A percentile compares a stretch with the other conserved stretches of the same genome.
These are phyloP conservation scores for Venturia nashicola DNA, from an alignment of 2,329 filamentous ascomycete genomes.

Conservation along the genomic window DNA sequence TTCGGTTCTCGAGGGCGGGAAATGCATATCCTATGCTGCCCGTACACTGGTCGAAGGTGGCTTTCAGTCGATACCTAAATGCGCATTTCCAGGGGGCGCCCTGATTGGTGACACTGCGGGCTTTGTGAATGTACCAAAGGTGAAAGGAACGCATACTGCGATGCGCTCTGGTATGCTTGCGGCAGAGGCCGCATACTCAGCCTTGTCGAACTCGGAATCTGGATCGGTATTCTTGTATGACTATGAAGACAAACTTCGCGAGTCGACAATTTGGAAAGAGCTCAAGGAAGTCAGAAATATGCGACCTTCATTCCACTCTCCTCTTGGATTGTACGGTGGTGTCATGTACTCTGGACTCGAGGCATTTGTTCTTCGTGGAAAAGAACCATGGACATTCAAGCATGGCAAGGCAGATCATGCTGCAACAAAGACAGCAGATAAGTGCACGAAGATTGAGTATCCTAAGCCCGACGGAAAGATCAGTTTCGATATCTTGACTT, in stretches of 20 bases:
- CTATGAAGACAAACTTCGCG: constrained; percentile 80
- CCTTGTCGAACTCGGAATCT: constrained; percentile 47
- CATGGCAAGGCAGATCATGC: constrained; percentile 69
- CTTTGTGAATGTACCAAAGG: constrained; percentile 94
- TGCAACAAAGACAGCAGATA: constrained; percentile 66
- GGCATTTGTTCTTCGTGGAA: constrained; percentile 75
- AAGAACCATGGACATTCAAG: constrained; percentile 81
- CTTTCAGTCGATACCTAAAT: constrained; percentile 95
- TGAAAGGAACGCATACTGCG: constrained; percentile 95
- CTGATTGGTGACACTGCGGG: constrained; percentile 93
- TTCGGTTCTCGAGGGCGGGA: constrained; percentile 80
- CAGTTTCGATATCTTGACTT: constrained; percentile 91
- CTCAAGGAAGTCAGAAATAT: constrained; percentile 94
- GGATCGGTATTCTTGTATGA: constrained; percentile 83
- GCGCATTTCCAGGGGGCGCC: constrained; percentile 89
- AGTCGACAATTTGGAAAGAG: constrained; percentile 86
- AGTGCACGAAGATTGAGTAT: constrained; percentile 84
- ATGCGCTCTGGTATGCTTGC: constrained; percentile 98
- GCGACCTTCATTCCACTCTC: constrained; percentile 83
- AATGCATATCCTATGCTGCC: constrained; percentile 93
- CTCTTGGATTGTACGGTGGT: constrained; percentile 79
- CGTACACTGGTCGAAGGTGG: constrained; percentile 87
- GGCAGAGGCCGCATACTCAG: constrained; percentile 77
- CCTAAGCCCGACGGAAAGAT: constrained; percentile 93
- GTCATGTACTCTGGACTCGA: constrained; percentile 88